Evolutionary conservation across 2,329 filamentous ascomycete species (phyloP).

Genomic region (Cordyceps militaris): DNA sequence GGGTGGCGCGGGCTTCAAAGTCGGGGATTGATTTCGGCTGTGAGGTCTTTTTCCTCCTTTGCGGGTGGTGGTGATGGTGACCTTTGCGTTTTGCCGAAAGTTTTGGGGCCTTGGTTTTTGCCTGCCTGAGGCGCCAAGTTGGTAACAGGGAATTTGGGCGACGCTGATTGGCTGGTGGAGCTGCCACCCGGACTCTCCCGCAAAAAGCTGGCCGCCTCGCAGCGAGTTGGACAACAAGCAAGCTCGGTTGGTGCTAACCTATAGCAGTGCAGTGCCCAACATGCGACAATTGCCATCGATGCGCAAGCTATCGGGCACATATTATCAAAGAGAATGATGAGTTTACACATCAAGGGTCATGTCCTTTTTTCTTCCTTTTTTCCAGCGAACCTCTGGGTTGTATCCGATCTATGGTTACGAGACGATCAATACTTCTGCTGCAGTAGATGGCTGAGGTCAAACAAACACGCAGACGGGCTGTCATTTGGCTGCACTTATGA

Average conservation of each 20-base stretch:
- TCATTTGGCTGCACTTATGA: no score
- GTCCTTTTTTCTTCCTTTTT: no score
- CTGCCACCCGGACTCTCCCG: conserved; percentile 27
- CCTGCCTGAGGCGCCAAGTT: conserved; percentile 37
- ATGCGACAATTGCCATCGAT: not conserved
- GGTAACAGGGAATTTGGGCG: conserved; percentile 39
- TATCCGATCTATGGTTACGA: no score
- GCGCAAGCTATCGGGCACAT: not conserved
- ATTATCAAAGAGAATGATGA: no score
- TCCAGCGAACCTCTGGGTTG: no score
- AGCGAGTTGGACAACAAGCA: not conserved
- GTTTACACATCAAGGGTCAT: no score
- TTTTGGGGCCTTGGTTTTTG: conserved; percentile 26
- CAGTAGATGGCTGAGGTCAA: no score
- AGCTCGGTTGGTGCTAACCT: not conserved
- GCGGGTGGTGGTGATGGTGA: conserved; percentile 28
- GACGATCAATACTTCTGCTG: no score
- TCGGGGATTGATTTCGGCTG: conserved; percentile 22
- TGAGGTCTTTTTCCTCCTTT: conserved; percentile 44
- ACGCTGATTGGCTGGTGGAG: conserved; percentile 36
- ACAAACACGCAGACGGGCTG: no score
- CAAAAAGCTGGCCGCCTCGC: not conserved
- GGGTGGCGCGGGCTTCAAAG: conserved; percentile 19
- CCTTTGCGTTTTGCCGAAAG: conserved; percentile 30
- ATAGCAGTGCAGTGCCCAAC: not conserved